Evolutionary conservation across 2,329 filamentous ascomycete species (phyloP).

Genomic region (Fusarium sp.): DNA sequence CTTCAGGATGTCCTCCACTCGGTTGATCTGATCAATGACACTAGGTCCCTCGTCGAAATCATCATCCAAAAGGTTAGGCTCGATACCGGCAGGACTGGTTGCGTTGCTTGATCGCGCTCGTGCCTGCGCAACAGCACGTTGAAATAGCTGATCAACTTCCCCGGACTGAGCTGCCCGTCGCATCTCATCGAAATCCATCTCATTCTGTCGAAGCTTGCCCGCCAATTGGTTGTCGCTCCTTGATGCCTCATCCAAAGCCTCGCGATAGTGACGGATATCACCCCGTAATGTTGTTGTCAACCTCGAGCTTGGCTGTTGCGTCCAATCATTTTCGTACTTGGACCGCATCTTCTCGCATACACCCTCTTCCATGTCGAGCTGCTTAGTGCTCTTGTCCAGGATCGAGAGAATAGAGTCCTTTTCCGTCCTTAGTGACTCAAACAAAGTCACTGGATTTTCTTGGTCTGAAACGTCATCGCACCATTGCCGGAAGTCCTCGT

Average conservation of each 20-base stretch:
- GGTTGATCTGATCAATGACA: conserved; percentile 88
- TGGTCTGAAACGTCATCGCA: conserved; percentile 92
- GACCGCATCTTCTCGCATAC: conserved; percentile 99
- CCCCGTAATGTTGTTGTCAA: conserved; percentile 88
- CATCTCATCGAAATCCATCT: conserved; percentile 95
- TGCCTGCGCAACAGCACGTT: conserved; percentile 84
- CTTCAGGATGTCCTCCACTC: conserved; percentile 90
- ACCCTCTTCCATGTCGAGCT: conserved; percentile 96
- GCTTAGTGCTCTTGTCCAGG: conserved; percentile 85
- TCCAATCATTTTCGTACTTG: conserved; percentile 97
- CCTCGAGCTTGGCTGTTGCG: conserved; percentile 92
- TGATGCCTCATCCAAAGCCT: conserved; percentile 89
- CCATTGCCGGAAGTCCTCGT: conserved; percentile 94
- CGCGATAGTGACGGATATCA: conserved; percentile 88
- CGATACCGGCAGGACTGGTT: conserved; percentile 70
- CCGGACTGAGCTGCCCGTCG: conserved; percentile 86
- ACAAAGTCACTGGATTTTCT: conserved; percentile 80
- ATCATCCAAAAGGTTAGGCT: conserved; percentile 88
- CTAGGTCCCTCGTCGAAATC: conserved; percentile 87
- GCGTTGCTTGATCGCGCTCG: conserved; percentile 74
- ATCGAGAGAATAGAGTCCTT: conserved; percentile 80
- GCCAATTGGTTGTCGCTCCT: conserved; percentile 88
- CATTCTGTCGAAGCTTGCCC: conserved; percentile 85
- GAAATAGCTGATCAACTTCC: conserved; percentile 89
- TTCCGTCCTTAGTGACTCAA: conserved; percentile 82